Base-by-base conservation (phyloP, 805 yeast species). In the Pichia gijzeniarum region DNA sequence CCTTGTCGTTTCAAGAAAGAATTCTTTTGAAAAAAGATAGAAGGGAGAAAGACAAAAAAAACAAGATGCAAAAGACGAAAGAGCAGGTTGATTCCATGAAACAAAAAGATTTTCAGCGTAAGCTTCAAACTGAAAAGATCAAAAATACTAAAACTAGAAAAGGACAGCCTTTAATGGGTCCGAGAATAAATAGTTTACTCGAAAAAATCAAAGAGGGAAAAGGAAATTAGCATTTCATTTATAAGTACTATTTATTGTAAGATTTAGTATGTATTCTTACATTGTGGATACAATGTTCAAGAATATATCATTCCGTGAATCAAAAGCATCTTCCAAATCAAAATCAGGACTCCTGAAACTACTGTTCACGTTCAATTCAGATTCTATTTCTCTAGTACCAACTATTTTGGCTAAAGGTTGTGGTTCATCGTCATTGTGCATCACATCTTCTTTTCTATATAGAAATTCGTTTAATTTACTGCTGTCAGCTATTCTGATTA, bases 81-180 rank as follows among this genome's bases (percentile, higher is more conserved):
- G 56, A 58, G 30, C 60, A 59, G 40, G 32, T 68, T 6, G 42
- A 54, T 7, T 49, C 52, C 47, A 58, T 67, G 48, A 68, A 69
- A 36, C 64, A 57, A 54, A 60, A 61, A 57, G 77, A 68, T 48
- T 71, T 63, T 57, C 68, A 57, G 35, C 65, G 74, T 55, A 74
- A 68, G 59, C 67, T 55, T 30, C 74, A 73, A 53, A 68, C 73
- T 25, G 55, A 56, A 33, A 60, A 56, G 19, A 53, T 81, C 42
- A 65, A 71, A 8, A 70, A 73, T 47, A 53, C 66, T 7, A 80
- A 70, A 50, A 90, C 95, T 1, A 71, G 71, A 55, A 59, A 68
- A 3, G 98, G 98, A 0, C 98, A 90, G 62, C 97, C 97, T 2
- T 64, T 77, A 38, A 86, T 90, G 91, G 96, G 88, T 0, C 95